Evolutionary conservation across 495 filamentous ascomycete genomes (phyloP).

Genomic region (Cairneyella variabilis): DNA sequence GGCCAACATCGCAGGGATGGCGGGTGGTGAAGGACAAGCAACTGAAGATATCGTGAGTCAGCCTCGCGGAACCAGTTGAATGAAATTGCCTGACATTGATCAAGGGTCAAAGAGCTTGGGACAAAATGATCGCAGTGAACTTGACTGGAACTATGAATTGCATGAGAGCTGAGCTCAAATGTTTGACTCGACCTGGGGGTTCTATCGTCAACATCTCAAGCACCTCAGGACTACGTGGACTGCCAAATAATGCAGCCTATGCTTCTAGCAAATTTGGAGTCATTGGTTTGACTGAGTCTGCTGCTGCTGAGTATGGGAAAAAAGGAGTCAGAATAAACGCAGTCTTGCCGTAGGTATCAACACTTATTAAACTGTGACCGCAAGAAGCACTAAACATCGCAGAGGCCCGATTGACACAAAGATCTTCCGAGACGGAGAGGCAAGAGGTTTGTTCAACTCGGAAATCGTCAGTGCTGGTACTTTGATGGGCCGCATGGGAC

Average conservation of each 20-base stretch:
- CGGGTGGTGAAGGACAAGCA: no score
- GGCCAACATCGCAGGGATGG: background rate
- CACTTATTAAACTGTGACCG: no score
- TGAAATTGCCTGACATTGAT: no score
- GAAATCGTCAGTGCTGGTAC: no score
- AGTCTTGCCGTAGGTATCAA: no score
- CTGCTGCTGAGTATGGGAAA: background rate
- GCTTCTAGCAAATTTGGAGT: background rate
- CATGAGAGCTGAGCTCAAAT: background rate
- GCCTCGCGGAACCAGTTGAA: no score
- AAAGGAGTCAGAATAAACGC: background rate
- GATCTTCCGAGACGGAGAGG: no score
- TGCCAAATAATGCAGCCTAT: background rate
- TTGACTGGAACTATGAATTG: background rate
- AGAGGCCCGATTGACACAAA: no score
- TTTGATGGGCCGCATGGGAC: no score
- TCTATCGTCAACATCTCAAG: background rate
- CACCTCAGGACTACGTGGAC: background rate
- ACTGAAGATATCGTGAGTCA: no score
- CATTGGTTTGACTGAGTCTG: background rate
- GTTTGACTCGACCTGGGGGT: background rate
- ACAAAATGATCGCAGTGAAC: background rate
- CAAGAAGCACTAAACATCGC: no score
- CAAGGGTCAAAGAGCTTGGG: background rate
- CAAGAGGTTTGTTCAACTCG: no score